Conservation (phyloP, 2,329 filamentous ascomycete genomes). For the Aureobasidium uvarum region DNA sequence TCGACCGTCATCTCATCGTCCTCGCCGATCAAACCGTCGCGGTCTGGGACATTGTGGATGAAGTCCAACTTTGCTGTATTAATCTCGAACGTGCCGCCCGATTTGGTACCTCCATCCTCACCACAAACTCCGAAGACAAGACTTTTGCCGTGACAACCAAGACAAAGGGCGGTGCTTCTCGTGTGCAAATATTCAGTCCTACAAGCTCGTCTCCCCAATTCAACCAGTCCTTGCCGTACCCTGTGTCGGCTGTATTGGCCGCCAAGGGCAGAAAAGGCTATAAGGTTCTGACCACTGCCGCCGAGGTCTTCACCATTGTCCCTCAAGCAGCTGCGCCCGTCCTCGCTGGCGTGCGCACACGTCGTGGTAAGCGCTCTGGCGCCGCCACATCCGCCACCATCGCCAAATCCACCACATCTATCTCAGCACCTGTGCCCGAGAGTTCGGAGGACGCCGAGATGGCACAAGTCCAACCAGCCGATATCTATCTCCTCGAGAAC, state of each 20-base stretch:
- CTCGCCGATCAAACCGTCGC: slow-evolving; percentile 69
- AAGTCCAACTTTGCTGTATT: slow-evolving; percentile 68
- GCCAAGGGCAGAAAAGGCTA: slow-evolving; percentile 67
- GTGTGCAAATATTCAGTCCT: slow-evolving; percentile 16
- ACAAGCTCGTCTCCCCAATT: slow-evolving; percentile 3
- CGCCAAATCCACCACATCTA: slow-evolving; percentile 2
- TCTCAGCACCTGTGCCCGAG: not conserved
- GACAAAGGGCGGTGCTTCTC: slow-evolving; percentile 5
- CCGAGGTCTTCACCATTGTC: slow-evolving; percentile 60
- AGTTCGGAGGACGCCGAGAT: slow-evolving; percentile 32
- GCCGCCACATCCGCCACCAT: slow-evolving; percentile 10
- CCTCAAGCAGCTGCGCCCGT: slow-evolving; percentile 32
- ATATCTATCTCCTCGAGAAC: slow-evolving; percentile 30
- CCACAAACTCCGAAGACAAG: slow-evolving; percentile 60
- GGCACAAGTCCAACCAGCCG: slow-evolving; percentile 35
- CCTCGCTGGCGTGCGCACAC: slow-evolving; percentile 2
- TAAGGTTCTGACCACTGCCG: slow-evolving; percentile 70
- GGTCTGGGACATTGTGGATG: slow-evolving; percentile 81
- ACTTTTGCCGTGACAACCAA: slow-evolving; percentile 43
- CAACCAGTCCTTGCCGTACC: slow-evolving; percentile 9
- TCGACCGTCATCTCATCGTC: slow-evolving; percentile 71
- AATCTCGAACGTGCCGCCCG: slow-evolving; percentile 48
- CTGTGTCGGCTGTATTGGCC: slow-evolving; percentile 61
- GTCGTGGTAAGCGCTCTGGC: slow-evolving; percentile 14
- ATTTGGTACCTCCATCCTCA: slow-evolving; percentile 54